Evolutionary conservation across 2,329 filamentous ascomycete genomes (phyloP), one percentile per base, ranked within the genome.

Genomic region (Bertia moriformis): DNA sequence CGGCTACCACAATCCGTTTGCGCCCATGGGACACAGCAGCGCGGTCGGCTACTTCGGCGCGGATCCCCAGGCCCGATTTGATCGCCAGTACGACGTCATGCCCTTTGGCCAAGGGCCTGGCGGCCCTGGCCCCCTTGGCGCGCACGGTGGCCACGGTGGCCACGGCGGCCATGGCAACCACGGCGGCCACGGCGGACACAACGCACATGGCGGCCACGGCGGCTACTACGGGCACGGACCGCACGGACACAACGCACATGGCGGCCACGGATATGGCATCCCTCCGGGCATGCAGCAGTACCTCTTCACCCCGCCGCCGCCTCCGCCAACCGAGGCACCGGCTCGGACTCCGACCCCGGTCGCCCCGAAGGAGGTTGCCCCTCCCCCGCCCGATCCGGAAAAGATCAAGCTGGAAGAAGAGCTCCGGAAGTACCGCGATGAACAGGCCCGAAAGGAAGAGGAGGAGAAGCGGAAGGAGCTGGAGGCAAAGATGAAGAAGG

Each of bases 371-470:
- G 48, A 52, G 20, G 49, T 15, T 53, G 49, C 48, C 4, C 51
- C 55, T 5, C 59, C 61, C 18, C 58, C 61, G 15, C 54, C 57
- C 19, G 71, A 80, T 39, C 65, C 69, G 2, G 70, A 80, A 41
- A 74, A 74, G 48, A 61, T 79, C 44, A 62, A 63, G n/a, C 66
- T 79, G 41, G 68, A 78, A 44, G 66, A 72, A 44, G 68, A 80
- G 47, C 56, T 83, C 14, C 63, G 66, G 12, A 57, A 59, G 7
- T 61, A 71, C 33, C 63, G 71, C 44, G 58, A 55, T 3, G 62
- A 62, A 19, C 57, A 66, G 41, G 63, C 62, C 19, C 59, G 56
- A 44, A 60, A 58, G 43, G 66, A 65, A 39, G 63, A 63, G 10
- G 61, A 59, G 7, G 61, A 65, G 22, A 62, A 56, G 47, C 58